These are phyloP conservation scores for Suillus occidentalis DNA, from an alignment of 768 basidiomycete genomes.

Conservation along the genomic window DNA sequence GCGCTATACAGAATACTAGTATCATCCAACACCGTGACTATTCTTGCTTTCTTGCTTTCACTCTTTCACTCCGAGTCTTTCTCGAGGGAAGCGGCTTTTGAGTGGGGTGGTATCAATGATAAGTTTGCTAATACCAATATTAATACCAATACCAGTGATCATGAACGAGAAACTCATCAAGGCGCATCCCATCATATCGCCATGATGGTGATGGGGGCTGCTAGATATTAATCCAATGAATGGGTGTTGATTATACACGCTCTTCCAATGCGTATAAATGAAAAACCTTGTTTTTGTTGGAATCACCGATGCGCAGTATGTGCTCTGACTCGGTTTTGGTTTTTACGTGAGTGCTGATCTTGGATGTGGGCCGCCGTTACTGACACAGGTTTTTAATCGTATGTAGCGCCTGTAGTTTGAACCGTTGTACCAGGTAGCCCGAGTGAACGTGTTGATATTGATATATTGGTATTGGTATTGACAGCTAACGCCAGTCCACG, in stretches of 20 bases:
- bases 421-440: constrained; percentile 5
- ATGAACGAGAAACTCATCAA: neutral
- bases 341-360: no score
- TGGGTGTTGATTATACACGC: no score
- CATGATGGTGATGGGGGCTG: neutral
- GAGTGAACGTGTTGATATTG: constrained; percentile 51
- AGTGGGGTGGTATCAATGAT: neutral
- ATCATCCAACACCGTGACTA: no score
- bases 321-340: neutral
- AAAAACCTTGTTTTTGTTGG: neutral
- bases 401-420: constrained; percentile 41
- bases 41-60: no score
- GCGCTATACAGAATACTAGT: no score
- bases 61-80: no score
- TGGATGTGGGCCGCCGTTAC: no score
- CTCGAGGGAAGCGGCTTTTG: neutral
- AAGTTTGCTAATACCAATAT: neutral
- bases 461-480: constrained; percentile 19
- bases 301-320: neutral
- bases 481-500: no score
- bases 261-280: neutral
- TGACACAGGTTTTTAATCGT: neutral
- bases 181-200: neutral
- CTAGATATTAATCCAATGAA: neutral
- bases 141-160: no score